Evolutionary conservation across 495 filamentous ascomycete species (phyloP).

Genomic region (Barbatosphaeria neglecta): DNA sequence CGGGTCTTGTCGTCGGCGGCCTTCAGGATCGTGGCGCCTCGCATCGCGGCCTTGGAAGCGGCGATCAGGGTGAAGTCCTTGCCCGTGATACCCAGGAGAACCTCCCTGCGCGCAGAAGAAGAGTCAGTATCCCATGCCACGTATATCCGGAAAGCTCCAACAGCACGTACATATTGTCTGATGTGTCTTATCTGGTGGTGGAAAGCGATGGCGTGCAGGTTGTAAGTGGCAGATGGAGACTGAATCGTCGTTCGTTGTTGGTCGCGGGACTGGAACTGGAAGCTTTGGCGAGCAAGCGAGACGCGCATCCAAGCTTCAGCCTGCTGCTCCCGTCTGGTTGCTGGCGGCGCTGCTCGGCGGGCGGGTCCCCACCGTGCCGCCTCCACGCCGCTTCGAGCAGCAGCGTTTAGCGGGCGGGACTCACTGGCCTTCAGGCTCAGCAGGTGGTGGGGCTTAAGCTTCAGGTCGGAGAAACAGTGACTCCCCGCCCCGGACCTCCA

Average conservation of each 20-base stretch:
- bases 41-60: slow-evolving; percentile 94
- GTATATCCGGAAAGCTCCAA: background rate
- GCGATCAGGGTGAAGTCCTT: slow-evolving; percentile 98
- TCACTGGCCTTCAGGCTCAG: background rate
- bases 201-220: too few species aligned
- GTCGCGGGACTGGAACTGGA: background rate
- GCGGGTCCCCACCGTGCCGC: too few species aligned
- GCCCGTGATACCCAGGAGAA: slow-evolving; percentile 93
- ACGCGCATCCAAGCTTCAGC: slow-evolving; percentile 29
- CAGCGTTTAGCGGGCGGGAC: background rate
- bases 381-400: too few species aligned
- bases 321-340: slow-evolving; percentile 5
- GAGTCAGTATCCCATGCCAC: slow-evolving; percentile 1
- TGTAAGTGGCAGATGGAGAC: too few species aligned
- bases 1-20: slow-evolving; percentile 93
- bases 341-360: too few species aligned
- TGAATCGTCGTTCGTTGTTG: background rate
- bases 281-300: slow-evolving; percentile 1
- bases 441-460: background rate
- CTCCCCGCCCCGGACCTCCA: background rate
- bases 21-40: slow-evolving; percentile 93
- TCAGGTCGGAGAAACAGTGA: background rate
- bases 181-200: background rate
- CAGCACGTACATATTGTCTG: slow-evolving; percentile 19
- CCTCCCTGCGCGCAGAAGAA: slow-evolving; percentile 56